Evolutionary conservation across 208 protist species (phyloP), one percentile per base, ranked within the genome.

Genomic region (Leishmania martiniquensis): DNA sequence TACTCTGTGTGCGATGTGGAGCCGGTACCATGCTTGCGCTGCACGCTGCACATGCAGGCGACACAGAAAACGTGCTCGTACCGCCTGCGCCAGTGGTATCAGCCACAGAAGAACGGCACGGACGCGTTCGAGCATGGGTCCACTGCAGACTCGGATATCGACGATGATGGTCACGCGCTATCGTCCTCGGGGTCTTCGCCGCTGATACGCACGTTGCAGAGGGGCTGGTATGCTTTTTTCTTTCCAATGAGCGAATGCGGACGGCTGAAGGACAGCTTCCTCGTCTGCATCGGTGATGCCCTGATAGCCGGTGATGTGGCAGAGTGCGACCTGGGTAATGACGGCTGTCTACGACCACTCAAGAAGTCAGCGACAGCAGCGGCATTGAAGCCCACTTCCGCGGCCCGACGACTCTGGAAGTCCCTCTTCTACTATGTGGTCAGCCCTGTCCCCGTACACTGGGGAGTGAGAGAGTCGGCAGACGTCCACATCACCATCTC

Each of bases 221-320:
- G 37, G 5, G 66, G 78, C 47, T 80, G 76, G 80, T 76, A 91
- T 63, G 81, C 75, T 49, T 87, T 93, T 42, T 81, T 92, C 66
- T 95, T 95, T 49, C 91, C 91, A 29, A 80, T 95, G 62, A 95
- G 89, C 70, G 89, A 87, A 70, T 93, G 89, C 63, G 82, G 80
- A 2, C 74, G 77, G 12, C 59, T 82, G 15, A 75, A 89, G 47
- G 81, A 87, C 57, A 86, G 75, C 44, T 52, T 95, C 49, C 69
- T 76, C 4, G 85, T 87, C 0, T 79, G 65, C 39, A 72, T 91
- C 3, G 89, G 87, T 32, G 74, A 80, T 1, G 72, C 83, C 4
- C 77, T 83, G 1, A 52, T 95, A 4, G 76, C 89, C 10, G 87
- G 87, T 10, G 85, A 90, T 51, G 75, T 95, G 25, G 79, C 74